phyloP scores from a whole-genome alignment of 441 rosid species.

The Gossypium laxum region DNA sequence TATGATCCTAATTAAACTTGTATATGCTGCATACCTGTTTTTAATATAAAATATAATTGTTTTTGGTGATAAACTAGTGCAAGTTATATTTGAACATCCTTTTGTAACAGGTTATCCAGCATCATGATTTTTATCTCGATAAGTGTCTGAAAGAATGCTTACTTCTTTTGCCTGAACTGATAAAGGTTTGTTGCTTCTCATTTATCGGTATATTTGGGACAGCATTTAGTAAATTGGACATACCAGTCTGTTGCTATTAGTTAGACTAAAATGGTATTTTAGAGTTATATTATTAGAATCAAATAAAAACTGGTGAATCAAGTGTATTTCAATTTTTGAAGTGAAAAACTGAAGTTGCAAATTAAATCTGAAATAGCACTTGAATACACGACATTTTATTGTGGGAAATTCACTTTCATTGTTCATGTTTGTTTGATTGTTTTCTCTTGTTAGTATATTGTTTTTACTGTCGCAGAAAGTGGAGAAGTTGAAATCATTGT shows the following conservation, averaged over 20 bases:
- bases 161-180: slow-evolving; percentile 83
- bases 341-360: not conserved
- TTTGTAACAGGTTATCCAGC: slow-evolving; percentile 67
- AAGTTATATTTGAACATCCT: slow-evolving; percentile 1
- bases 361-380: not conserved
- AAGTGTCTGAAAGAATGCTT: slow-evolving; percentile 90
- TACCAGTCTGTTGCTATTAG: not conserved
- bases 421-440: slow-evolving; percentile 2
- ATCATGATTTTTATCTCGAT: slow-evolving; percentile 83
- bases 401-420: not conserved
- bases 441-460: too few species aligned
- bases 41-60: not conserved
- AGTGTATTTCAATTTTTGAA: not conserved
- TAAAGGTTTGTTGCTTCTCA: slow-evolving; percentile 52
- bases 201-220: not conserved
- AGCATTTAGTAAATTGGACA: not conserved
- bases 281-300: not conserved
- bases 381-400: not conserved
- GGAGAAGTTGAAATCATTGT: slow-evolving; percentile 71
- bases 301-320: not conserved
- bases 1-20: slow-evolving; percentile 17
- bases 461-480: slow-evolving; percentile 49
- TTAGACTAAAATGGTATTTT: not conserved
- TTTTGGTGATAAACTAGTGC: not conserved
- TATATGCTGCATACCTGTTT: not conserved